Percentiles rank a stretch among this genome's conserved stretches.
Evolutionary conservation across 2,329 filamentous ascomycete genomes (phyloP).

Genomic region (Xylariomycetidae sp.): DNA sequence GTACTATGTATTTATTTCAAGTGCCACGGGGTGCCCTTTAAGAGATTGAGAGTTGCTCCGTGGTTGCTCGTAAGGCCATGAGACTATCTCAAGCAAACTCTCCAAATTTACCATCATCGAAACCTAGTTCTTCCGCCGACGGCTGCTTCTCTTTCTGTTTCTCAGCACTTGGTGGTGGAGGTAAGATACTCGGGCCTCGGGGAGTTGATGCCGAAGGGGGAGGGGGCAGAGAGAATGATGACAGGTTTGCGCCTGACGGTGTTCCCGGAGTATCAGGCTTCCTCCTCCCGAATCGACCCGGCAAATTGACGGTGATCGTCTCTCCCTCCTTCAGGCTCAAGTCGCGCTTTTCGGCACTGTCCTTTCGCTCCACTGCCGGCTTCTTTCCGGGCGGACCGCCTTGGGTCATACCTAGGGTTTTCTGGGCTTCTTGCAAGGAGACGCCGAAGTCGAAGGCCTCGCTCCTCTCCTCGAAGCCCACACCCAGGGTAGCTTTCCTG

Average conservation of each 20-base stretch:
- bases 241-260: constrained; percentile 27
- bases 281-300: constrained; percentile 51
- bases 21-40: no score
- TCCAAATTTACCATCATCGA: constrained; percentile 84
- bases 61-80: no score
- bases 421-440: constrained; percentile 71
- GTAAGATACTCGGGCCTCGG: constrained; percentile 39
- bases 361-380: constrained; percentile 31
- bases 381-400: constrained; percentile 31
- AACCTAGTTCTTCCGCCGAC: constrained; percentile 64
- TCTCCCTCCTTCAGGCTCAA: constrained; percentile 86
- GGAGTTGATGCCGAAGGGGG: constrained; percentile 48
- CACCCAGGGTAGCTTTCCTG: constrained; percentile 72
- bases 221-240: constrained; percentile 69
- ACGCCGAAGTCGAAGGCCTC: constrained; percentile 86
- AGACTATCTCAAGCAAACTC: constrained; percentile 70
- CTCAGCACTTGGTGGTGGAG: constrained; percentile 62
- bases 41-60: no score
- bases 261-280: constrained; percentile 30
- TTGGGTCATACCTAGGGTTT: constrained; percentile 60
- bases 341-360: constrained; percentile 59
- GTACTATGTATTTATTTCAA: no score
- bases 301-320: constrained; percentile 79
- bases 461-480: constrained; percentile 82
- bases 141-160: constrained; percentile 56